These are phyloP conservation scores for Alternaria arbusti DNA, from an alignment of 2,329 filamentous ascomycete species.

Conservation along the genomic window DNA sequence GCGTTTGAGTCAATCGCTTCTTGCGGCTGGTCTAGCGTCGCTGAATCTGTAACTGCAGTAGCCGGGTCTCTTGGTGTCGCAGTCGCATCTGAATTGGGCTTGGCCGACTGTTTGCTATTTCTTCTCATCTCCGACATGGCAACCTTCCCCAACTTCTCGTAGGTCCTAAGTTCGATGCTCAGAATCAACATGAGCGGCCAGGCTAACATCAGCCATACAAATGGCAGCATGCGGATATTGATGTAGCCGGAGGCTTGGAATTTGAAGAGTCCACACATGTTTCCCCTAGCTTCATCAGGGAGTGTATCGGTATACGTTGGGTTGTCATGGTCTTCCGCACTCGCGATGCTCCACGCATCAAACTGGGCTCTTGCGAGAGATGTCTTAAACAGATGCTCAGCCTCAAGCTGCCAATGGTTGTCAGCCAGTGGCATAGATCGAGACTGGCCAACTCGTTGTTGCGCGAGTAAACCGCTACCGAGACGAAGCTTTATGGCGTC, in stretches of 20 bases:
- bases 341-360: constrained; percentile 9
- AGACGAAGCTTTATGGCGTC: not conserved
- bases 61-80: too few relatives aligned
- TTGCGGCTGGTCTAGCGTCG: too few relatives aligned
- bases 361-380: constrained; percentile 9
- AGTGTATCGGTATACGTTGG: not conserved
- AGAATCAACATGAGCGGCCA: not conserved
- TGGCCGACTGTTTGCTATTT: too few relatives aligned
- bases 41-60: too few relatives aligned
- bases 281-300: not conserved
- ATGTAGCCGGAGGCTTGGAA: not conserved
- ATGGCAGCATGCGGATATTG: not conserved
- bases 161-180: not conserved
- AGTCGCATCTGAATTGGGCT: too few relatives aligned
- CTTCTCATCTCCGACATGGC: too few relatives aligned
- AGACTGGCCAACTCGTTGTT: not conserved
- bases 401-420: constrained; percentile 7
- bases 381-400: constrained; percentile 2
- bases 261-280: not conserved
- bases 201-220: not conserved
- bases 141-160: too few relatives aligned
- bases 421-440: not conserved
- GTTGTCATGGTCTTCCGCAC: constrained; percentile 4
- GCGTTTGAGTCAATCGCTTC: too few relatives aligned
- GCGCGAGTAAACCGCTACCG: not conserved